Evolutionary conservation across 23 red algal genomes (phyloP).

Genomic region (Cyanidioschyzon merolae): DNA sequence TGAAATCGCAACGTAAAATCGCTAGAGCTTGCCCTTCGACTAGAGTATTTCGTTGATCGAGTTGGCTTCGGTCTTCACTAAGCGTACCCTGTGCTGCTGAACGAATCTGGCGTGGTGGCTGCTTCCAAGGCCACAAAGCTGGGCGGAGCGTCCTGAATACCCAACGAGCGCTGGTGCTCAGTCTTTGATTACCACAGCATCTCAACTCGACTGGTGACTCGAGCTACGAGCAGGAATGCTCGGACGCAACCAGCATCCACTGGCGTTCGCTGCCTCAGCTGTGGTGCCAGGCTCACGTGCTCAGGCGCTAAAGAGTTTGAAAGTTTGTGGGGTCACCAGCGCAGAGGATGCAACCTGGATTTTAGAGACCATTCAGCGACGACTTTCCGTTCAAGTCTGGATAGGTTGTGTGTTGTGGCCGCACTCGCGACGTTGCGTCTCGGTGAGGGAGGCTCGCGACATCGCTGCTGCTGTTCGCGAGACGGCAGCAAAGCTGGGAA

Average conservation of each 20-base stretch:
- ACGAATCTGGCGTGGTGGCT: too few relatives aligned
- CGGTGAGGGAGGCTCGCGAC: conserved; percentile 1
- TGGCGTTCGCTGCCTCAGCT: neutral
- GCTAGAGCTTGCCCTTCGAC: too few relatives aligned
- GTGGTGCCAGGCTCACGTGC: neutral
- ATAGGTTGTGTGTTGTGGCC: conserved; percentile 66
- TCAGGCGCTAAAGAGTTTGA: conserved; percentile 26
- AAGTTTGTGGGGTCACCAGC: conserved; percentile 45
- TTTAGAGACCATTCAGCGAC: neutral
- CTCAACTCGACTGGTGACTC: too few relatives aligned
- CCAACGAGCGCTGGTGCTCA: too few relatives aligned
- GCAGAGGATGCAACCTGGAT: conserved; percentile 41
- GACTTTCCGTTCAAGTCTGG: conserved; percentile 19
- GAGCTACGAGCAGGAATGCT: too few relatives aligned
- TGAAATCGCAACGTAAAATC: too few relatives aligned
- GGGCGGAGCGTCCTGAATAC: too few relatives aligned
- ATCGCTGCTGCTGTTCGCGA: conserved; percentile 37
- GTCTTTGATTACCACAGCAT: too few relatives aligned
- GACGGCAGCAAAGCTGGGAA: neutral
- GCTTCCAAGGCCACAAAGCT: too few relatives aligned
- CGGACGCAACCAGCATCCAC: neutral
- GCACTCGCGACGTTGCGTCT: conserved; percentile 35
- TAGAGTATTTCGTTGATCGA: too few relatives aligned
- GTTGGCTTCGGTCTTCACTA: too few relatives aligned
- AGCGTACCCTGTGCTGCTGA: too few relatives aligned